These are phyloP conservation scores for Phellinidium pouzarii DNA, from an alignment of 1,284 basidiomycete genomes.

Conservation along the genomic window DNA sequence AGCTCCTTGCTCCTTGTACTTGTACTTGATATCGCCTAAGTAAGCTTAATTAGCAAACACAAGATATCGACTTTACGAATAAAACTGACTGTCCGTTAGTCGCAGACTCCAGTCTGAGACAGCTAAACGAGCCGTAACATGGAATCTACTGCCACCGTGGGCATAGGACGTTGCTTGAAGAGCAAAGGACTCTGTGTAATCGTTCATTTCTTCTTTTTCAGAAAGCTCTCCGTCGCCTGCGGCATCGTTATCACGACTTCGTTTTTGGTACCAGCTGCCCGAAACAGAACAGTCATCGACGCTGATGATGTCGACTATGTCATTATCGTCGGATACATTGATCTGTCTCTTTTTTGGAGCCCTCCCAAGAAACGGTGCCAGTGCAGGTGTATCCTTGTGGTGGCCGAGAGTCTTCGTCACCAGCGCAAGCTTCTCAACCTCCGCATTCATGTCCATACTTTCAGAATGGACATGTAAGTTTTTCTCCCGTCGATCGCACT, in stretches of 20 bases:
- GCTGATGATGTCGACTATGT: slow-evolving; percentile 18
- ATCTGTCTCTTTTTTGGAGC: slow-evolving; percentile 49
- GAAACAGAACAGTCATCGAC: slow-evolving; percentile 18
- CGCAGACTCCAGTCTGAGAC: slow-evolving; percentile 60
- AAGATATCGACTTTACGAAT: neutral
- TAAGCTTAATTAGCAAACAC: slow-evolving; percentile 8
- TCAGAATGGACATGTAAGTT: neutral
- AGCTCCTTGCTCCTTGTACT: slow-evolving; percentile 32
- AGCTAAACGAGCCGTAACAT: slow-evolving; percentile 54
- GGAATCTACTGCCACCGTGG: slow-evolving; percentile 48
- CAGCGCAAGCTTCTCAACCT: slow-evolving; percentile 29
- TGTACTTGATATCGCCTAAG: slow-evolving; percentile 33
- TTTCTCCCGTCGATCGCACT: neutral
- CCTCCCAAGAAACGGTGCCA: slow-evolving; percentile 65
- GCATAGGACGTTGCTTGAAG: slow-evolving; percentile 9
- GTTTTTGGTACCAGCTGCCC: slow-evolving; percentile 35
- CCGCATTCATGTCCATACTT: neutral
- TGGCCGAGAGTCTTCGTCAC: slow-evolving; percentile 58
- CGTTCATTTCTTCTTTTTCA: slow-evolving; percentile 6
- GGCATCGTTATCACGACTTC: slow-evolving; percentile 28
- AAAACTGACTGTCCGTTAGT: slow-evolving; percentile 44
- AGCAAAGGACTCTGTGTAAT: slow-evolving; percentile 12
- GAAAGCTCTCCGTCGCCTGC: slow-evolving; percentile 2
- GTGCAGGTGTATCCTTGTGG: slow-evolving; percentile 62
- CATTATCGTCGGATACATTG: slow-evolving; percentile 36